Evolutionary conservation across 352 stramenopile species (phyloP).

Genomic region (Phytophthora tubulina): DNA sequence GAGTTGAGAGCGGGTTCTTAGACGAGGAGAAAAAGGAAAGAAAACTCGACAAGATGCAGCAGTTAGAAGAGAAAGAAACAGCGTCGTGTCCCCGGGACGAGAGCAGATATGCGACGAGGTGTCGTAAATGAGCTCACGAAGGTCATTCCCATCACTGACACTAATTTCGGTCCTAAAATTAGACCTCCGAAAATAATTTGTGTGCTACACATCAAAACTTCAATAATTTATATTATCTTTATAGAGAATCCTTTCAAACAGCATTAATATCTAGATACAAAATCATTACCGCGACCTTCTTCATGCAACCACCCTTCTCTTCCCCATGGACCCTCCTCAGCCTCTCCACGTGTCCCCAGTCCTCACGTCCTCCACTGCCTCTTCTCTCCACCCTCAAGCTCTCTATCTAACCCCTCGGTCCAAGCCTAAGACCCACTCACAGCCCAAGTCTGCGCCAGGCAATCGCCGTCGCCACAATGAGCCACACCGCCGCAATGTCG

Average conservation of each 20-base stretch:
- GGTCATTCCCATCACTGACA: slow-evolving; percentile 8
- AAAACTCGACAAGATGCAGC: background rate
- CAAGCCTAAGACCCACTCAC: background rate
- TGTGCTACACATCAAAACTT: background rate
- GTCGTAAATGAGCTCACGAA: background rate
- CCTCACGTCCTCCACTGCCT: slow-evolving; percentile 4
- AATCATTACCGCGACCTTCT: background rate
- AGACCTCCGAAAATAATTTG: too few relatives aligned
- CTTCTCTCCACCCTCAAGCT: background rate
- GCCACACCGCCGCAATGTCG: slow-evolving; percentile 41
- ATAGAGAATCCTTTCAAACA: background rate
- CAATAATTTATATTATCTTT: slow-evolving; percentile 3
- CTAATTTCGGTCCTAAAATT: too few relatives aligned
- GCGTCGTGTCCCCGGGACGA: slow-evolving; percentile 8
- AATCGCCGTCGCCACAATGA: slow-evolving; percentile 33
- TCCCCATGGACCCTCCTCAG: slow-evolving; percentile 4
- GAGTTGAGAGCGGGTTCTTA: background rate
- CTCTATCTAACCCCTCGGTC: background rate
- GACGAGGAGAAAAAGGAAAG: background rate
- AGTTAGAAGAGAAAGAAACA: background rate
- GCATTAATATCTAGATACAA: too few relatives aligned
- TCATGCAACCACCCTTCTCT: slow-evolving; percentile 6
- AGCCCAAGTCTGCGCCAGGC: slow-evolving; percentile 30
- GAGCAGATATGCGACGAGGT: slow-evolving; percentile 28
- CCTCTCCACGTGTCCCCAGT: slow-evolving; percentile 23